Evolutionary conservation across 2,329 filamentous ascomycete species (phyloP), one percentile per base, ranked within the genome.

Genomic region (Macroventuria anomochaeta): DNA sequence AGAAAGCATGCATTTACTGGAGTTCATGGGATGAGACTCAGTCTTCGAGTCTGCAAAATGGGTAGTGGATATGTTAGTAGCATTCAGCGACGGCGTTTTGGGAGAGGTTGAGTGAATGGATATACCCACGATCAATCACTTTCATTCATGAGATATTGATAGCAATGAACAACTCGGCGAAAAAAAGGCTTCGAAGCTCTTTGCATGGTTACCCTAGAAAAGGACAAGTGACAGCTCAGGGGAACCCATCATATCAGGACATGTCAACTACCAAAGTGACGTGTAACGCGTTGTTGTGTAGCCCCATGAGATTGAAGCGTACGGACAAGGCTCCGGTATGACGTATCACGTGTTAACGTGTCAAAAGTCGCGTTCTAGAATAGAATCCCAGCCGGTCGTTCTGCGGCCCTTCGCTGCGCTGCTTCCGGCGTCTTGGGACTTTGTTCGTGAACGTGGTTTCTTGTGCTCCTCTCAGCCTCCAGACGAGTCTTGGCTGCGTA

Each of bases 71-170:
- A 31, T 11, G 18, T 43, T 39, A 7, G 21, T 20, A 60, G 58
- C 61, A 64, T 65, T 62, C 58, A 64, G 64, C 64, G 63, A 62
- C 28, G 64, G 64, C 64, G 64, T 65, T 60, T 40, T 44, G 44
- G 33, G 39, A 40, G 39, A 5, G 39, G 23, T 40, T 18, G 39
- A 36, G 46, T 49, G 34, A 28, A 39, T 33, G 26, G 39, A 49
- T 41, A 49, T 54, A 54, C 44, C 51, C 51, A 40, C 29, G 23
- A 40, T 40, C 33, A 29, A 49, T 32, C 39, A 44, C 25, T 29
- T 18, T 32, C 13, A 18, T 17, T n/a, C n/a, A 44, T 41, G 7
- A 36, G n/a, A 29, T 18, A 54, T 39, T 5, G 26, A 48, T 23
- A 49, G 23, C 7, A 40, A 34, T 29, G 31, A 7, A 42, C 12